These are phyloP conservation scores for Protea cynaroides DNA, from an alignment of 164 flowering plant species.

Conservation along the genomic window DNA sequence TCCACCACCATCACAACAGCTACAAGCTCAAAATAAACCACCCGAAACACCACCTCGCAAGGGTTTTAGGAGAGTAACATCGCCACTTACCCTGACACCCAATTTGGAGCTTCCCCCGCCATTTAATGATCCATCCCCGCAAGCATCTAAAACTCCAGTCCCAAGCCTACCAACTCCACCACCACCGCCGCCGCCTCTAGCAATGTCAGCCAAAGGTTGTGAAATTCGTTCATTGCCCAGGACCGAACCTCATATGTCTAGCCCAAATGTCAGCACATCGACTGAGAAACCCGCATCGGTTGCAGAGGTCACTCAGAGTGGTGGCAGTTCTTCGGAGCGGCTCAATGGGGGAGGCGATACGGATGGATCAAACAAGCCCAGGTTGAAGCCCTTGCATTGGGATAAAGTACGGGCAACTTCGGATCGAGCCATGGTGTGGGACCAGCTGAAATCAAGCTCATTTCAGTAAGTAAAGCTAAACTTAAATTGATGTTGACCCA, in stretches of 20 bases:
- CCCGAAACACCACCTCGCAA: conserved; percentile 23
- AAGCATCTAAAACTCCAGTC: conserved; percentile 16
- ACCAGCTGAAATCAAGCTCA: conserved; percentile 88
- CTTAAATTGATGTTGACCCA: background rate
- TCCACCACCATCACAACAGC: conserved; percentile 5
- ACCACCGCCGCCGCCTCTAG: conserved; percentile 30
- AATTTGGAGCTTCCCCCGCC: conserved; percentile 38
- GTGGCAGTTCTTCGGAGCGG: conserved; percentile 27
- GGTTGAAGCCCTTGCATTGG: conserved; percentile 94
- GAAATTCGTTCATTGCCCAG: conserved; percentile 14
- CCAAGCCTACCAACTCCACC: conserved; percentile 60
- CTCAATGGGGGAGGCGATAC: conserved; percentile 33
- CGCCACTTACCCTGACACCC: conserved; percentile 58
- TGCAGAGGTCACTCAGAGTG: conserved; percentile 21
- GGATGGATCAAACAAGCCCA: conserved; percentile 49
- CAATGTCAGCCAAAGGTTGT: conserved; percentile 21
- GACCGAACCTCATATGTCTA: conserved; percentile 19
- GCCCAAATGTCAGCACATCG: conserved; percentile 17
- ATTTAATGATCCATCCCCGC: conserved; percentile 21
- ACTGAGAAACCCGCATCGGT: conserved; percentile 11
- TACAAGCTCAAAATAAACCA: conserved; percentile 11
- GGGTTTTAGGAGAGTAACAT: conserved; percentile 43
- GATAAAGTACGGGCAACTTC: conserved; percentile 95
- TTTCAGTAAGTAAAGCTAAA: conserved; percentile 67
- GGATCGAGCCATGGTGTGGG: conserved; percentile 95